These are phyloP conservation scores for Ganoderma meredithae DNA, from an alignment of 1,284 basidiomycete species.

Conservation along the genomic window DNA sequence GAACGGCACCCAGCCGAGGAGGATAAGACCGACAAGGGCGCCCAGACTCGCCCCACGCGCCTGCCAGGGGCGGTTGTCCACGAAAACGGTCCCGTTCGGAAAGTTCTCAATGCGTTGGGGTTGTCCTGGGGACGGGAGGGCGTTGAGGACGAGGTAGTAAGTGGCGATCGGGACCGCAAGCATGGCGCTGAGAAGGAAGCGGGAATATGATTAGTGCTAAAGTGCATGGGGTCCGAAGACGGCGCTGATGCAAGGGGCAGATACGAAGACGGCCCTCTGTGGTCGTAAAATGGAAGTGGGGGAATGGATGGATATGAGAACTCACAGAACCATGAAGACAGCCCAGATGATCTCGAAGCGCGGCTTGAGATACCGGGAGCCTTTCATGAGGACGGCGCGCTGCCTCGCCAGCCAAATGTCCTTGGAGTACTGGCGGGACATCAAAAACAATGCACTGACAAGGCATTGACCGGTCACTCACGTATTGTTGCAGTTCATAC, in stretches of 20 bases:
- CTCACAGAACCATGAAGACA: conserved; percentile 50
- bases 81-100: conserved; percentile 17
- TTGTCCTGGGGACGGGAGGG: conserved; percentile 37
- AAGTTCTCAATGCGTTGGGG: conserved; percentile 25
- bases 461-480: conserved; percentile 30
- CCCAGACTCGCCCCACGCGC: conserved; percentile 49
- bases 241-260: not conserved
- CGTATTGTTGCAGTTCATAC: conserved; percentile 41
- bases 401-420: conserved; percentile 56
- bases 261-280: not conserved
- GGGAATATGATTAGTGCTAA: not conserved
- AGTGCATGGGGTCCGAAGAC: not conserved
- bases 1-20: conserved; percentile 54
- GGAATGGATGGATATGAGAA: conserved; percentile 3
- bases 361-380: conserved; percentile 54
- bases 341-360: conserved; percentile 55
- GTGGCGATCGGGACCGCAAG: conserved; percentile 51
- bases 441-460: not conserved
- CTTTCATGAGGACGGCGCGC: conserved; percentile 46
- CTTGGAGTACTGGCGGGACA: conserved; percentile 47
- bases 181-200: conserved; percentile 42
- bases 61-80: conserved; percentile 41
- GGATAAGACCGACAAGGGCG: conserved; percentile 47
- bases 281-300: not conserved
- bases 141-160: conserved; percentile 47